Evolutionary conservation across 495 filamentous ascomycete species (phyloP).

Genomic region (Extremus antarcticus): DNA sequence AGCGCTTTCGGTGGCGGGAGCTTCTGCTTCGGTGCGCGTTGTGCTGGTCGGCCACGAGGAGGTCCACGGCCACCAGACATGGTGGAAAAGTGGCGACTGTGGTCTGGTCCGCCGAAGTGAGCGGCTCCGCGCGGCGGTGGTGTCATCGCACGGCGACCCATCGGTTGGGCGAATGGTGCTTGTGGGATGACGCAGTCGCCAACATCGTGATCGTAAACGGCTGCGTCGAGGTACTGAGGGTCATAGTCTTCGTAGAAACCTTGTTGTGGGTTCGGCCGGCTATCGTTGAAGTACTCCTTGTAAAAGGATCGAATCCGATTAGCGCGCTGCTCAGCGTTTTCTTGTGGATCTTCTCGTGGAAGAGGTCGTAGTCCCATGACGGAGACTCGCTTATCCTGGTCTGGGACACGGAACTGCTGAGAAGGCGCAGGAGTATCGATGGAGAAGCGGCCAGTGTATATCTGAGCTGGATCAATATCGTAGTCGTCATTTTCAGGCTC

Average conservation of each 20-base stretch:
- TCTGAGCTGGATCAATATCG: constrained; percentile 9
- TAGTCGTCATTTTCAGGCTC: background rate
- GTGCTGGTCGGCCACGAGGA: constrained; percentile 33
- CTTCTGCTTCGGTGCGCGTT: constrained; percentile 40
- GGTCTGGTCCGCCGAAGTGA: constrained; percentile 40
- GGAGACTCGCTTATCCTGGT: constrained; percentile 17
- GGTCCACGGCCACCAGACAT: constrained; percentile 25
- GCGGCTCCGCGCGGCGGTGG: constrained; percentile 75
- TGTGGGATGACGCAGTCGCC: constrained; percentile 58
- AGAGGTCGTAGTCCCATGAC: constrained; percentile 78
- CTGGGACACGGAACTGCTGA: constrained; percentile 5
- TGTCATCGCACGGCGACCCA: constrained; percentile 89
- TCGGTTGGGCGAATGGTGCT: constrained; percentile 65
- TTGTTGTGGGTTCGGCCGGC: constrained; percentile 45
- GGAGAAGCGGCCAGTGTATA: constrained; percentile 11
- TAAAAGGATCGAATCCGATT: constrained; percentile 98
- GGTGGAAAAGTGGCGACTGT: constrained; percentile 27
- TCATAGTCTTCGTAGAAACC: constrained; percentile 58
- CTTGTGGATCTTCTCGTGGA: constrained; percentile 75
- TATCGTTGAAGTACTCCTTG: constrained; percentile 96
- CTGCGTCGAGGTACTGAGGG: constrained; percentile 51
- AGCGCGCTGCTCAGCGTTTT: constrained; percentile 84
- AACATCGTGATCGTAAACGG: constrained; percentile 61
- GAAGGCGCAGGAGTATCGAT: constrained; percentile 11
- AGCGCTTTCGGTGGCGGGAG: constrained; percentile 67